Percentiles rank a stretch among this genome's conserved stretches.
These are phyloP conservation scores for Castanospermum australe DNA, from an alignment of 306 rosid genomes.

Conservation along the genomic window DNA sequence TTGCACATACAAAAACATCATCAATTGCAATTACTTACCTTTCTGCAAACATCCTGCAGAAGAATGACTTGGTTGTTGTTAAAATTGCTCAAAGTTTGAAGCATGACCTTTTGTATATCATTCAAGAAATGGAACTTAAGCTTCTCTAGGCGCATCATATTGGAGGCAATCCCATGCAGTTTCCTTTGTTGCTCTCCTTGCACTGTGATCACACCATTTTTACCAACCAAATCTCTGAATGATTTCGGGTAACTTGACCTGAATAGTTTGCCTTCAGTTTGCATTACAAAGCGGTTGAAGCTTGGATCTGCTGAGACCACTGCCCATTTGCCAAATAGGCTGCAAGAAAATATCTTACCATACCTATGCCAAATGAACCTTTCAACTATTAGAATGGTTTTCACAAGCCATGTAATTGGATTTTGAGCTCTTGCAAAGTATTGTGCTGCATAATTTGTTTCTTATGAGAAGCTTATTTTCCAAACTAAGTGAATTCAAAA, in stretches of 20 bases:
- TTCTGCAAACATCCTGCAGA: conserved; percentile 89
- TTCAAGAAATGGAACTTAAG: conserved; percentile 64
- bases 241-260: conserved; percentile 87
- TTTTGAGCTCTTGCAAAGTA: not conserved
- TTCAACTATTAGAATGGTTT: conserved; percentile 16
- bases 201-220: conserved; percentile 86
- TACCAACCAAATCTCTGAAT: conserved; percentile 89
- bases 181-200: conserved; percentile 92
- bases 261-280: conserved; percentile 80
- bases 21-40: conserved; percentile 41
- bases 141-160: conserved; percentile 80
- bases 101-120: conserved; percentile 72
- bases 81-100: conserved; percentile 58
- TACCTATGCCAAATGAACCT: conserved; percentile 49
- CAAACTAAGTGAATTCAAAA: not conserved
- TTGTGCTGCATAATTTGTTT: not conserved
- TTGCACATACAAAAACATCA: not conserved
- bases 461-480: not conserved
- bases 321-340: conserved; percentile 81
- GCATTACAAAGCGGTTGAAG: conserved; percentile 88
- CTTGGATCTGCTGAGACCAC: conserved; percentile 87
- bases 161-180: conserved; percentile 83
- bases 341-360: conserved; percentile 85
- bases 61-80: conserved; percentile 56
- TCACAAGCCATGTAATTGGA: conserved; percentile 1